Conservation (phyloP, 2,329 filamentous ascomycete genomes). For the Arthrobotrys sinensis region DNA sequence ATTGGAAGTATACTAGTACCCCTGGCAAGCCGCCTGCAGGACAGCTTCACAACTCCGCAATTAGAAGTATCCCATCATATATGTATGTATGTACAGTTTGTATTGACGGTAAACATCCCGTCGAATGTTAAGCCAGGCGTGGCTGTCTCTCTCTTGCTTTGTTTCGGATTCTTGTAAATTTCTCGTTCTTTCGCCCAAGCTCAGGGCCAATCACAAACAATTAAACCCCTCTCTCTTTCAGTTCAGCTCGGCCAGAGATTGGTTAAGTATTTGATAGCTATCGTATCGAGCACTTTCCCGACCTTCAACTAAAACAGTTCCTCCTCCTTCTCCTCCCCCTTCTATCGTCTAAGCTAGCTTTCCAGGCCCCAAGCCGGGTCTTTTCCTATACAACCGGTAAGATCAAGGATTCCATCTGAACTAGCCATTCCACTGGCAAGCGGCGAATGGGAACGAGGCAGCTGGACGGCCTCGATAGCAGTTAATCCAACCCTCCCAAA, state of each 20-base stretch:
- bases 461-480: neutral
- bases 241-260: neutral
- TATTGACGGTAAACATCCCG: conserved; percentile 3
- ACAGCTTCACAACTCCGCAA: conserved; percentile 52
- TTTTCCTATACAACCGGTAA: conserved; percentile 10
- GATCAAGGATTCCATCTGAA: conserved; percentile 14
- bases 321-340: neutral
- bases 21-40: conserved; percentile 41
- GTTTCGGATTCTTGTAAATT: neutral
- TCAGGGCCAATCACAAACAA: neutral
- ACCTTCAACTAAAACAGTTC: neutral
- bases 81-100: neutral
- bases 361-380: neutral
- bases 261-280: conserved; percentile 7
- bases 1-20: neutral
- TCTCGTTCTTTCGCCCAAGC: conserved; percentile 7
- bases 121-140: neutral
- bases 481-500: neutral
- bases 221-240: conserved; percentile 4
- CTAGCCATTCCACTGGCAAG: neutral
- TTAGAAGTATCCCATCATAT: conserved; percentile 7
- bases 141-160: neutral
- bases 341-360: conserved; percentile 5
- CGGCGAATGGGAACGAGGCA: conserved; percentile 10
- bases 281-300: neutral